A percentile compares a stretch with the other conserved stretches of the same genome.
Conservation (phyloP, 495 filamentous ascomycete species). For the Neurospora discreta region DNA sequence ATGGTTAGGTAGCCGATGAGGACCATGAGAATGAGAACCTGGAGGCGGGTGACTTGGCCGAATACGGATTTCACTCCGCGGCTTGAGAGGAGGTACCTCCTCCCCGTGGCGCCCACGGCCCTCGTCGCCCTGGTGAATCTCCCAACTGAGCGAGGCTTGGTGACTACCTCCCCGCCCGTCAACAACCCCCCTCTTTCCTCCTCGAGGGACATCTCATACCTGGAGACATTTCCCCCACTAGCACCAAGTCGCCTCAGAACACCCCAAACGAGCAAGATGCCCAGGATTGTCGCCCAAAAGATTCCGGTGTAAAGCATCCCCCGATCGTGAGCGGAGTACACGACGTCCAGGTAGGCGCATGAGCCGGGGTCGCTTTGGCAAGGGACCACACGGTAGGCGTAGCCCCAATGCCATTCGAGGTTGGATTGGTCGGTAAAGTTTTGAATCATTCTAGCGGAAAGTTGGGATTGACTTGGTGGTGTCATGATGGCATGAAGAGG, state of each 20-base stretch:
- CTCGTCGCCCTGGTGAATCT: not conserved
- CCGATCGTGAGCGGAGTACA: conserved; percentile 47
- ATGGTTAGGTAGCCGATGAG: conserved; percentile 45
- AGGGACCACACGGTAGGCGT: conserved; percentile 43
- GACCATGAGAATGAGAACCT: conserved; percentile 30
- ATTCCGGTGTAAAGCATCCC: conserved; percentile 52
- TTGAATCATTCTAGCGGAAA: conserved; percentile 19
- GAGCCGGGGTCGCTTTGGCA: conserved; percentile 49
- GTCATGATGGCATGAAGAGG: not conserved
- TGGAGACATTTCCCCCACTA: not conserved
- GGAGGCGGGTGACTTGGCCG: conserved; percentile 30
- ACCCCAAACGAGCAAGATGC: conserved; percentile 39
- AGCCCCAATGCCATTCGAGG: conserved; percentile 51
- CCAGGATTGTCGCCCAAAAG: conserved; percentile 46
- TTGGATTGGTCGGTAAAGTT: conserved; percentile 27
- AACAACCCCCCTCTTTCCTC: not conserved
- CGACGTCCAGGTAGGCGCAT: conserved; percentile 52
- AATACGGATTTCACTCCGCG: conserved; percentile 12
- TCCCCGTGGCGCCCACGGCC: conserved; percentile 16
- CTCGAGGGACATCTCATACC: not conserved
- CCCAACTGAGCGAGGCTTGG: not conserved
- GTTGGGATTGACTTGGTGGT: not conserved
- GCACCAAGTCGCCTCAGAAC: conserved; percentile 14
- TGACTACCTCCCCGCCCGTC: not conserved
- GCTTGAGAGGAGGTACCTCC: conserved; percentile 23